A percentile compares a stretch with the other conserved stretches of the same genome.
These are phyloP conservation scores for Spongiforma sp. DNA, from an alignment of 1,284 basidiomycete species.

Conservation along the genomic window DNA sequence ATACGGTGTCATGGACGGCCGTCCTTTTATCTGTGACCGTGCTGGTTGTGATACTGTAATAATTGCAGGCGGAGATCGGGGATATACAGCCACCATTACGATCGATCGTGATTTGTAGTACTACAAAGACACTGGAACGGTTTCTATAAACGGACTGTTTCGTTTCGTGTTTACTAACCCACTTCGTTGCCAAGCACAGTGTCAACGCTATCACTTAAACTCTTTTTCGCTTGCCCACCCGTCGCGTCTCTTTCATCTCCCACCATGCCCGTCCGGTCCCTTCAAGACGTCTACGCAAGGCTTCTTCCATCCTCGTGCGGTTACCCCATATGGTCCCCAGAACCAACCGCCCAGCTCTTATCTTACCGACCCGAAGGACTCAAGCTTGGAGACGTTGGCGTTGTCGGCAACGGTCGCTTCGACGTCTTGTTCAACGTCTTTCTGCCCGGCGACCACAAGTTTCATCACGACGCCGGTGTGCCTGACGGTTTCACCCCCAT, in stretches of 20 bases:
- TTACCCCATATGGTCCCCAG: constrained; percentile 40
- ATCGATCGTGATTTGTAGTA: too few relatives aligned
- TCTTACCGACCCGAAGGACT: constrained; percentile 29
- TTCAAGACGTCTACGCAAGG: constrained; percentile 30
- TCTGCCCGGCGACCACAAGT: constrained; percentile 19
- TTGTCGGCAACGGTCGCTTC: constrained; percentile 35
- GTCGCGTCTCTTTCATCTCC: too few relatives aligned
- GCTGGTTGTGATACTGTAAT: constrained; percentile 4
- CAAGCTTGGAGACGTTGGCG: constrained; percentile 32
- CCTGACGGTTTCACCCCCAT: constrained; percentile 26
- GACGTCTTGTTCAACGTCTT: constrained; percentile 41
- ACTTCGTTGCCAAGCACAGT: too few relatives aligned
- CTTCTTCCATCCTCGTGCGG: constrained; percentile 38
- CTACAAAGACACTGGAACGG: too few relatives aligned
- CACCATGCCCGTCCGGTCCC: constrained; percentile 28
- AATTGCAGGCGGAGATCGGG: too few relatives aligned
- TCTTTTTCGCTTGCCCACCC: too few relatives aligned
- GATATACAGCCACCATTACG: too few relatives aligned
- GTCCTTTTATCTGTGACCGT: constrained; percentile 11
- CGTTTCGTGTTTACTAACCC: too few relatives aligned
- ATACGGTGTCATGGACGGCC: constrained; percentile 13
- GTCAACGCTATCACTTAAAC: not conserved
- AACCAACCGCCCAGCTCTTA: constrained; percentile 25
- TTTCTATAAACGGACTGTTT: too few relatives aligned
- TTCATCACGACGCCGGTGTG: constrained; percentile 23